Evolutionary conservation across 2,329 filamentous ascomycete genomes (phyloP), one percentile per base, ranked within the genome.

Genomic region (Paradendryphiella salina): DNA sequence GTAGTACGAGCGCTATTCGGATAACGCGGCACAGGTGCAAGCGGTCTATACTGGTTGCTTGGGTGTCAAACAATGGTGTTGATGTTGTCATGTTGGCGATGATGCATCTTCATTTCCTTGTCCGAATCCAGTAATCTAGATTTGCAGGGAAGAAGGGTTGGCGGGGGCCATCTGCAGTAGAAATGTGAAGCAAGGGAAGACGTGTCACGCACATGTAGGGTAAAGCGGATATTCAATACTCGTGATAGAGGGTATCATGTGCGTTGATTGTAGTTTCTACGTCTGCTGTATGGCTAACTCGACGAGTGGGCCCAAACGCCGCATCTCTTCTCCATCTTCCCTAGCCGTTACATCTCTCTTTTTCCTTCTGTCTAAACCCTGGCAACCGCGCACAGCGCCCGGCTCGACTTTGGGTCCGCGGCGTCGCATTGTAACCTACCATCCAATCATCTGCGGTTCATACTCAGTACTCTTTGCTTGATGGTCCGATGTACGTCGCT

Each of bases 391-490:
- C 26, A 36, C 42, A 37, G 42, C 42, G 42, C 33, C 34, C 42
- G 34, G 42, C 20, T 36, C 21, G 18, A 23, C 28, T 36, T 37
- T 29, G 23, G 42, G 28, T 36, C 44, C 38, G 38, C 39, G 37
- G 33, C 20, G 49, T 42, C 45, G 18, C 33, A 52, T 47, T 47
- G 43, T 32, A 52, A 34, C 34, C 28, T 23, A 34, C 45, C 34
- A 8, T 28, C 46, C 34, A 33, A 49, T 34, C 38, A 28, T 42
- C 50, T 44, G 50, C 38, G 26, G 14, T 28, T 43, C 40, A 43
- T 43, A 34, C 35, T 34, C 33, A 18, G 8, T 17, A 31, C 17
- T 40, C 23, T 35, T 21, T 28, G 20, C 17, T 21, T n/a, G 17
- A 17, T 11, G 26, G 14, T 45, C 26, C 43, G n/a, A 38, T 40